A percentile compares a stretch with the other conserved stretches of the same genome.
phyloP scores from a whole-genome alignment of 1,284 basidiomycete genomes.

The Tilletia caries region DNA sequence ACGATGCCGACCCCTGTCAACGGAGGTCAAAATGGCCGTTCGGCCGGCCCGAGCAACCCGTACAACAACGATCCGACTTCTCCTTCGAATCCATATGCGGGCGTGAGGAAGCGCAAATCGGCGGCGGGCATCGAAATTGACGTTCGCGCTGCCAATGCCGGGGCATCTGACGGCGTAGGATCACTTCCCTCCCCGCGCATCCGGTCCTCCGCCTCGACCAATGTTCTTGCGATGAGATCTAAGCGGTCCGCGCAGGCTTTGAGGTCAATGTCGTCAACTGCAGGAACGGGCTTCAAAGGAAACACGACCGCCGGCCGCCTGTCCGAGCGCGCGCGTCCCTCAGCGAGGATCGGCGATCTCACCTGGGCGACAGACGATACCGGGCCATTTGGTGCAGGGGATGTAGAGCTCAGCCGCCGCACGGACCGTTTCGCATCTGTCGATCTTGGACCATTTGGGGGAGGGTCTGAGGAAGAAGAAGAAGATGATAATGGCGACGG shows the following conservation, averaged over 20 bases:
- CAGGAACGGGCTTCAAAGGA: constrained; percentile 14
- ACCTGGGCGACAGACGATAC: constrained; percentile 47
- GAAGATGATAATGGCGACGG: constrained; percentile 13
- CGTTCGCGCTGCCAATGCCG: neutral
- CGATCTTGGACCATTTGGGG: constrained; percentile 9
- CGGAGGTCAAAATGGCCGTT: neutral
- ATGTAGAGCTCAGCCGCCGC: neutral
- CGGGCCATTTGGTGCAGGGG: constrained; percentile 35
- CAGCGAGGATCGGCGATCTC: constrained; percentile 38
- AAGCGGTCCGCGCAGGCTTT: neutral
- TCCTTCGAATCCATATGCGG: too few relatives aligned
- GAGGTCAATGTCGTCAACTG: constrained; percentile 19
- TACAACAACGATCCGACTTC: too few relatives aligned
- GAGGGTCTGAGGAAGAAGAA: neutral
- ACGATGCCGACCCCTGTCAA: constrained; percentile 1
- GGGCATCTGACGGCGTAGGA: neutral
- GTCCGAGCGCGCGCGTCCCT: constrained; percentile 19
- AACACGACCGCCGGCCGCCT: constrained; percentile 9
- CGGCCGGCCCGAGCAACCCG: too few relatives aligned
- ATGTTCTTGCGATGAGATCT: neutral
- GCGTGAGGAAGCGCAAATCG: neutral
- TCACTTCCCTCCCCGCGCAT: neutral
- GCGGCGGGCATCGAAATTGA: neutral
- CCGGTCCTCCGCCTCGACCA: neutral
- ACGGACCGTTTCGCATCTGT: constrained; percentile 5